Conservation (phyloP, 352 stramenopile genomes). For the Phytophthora lateralis region DNA sequence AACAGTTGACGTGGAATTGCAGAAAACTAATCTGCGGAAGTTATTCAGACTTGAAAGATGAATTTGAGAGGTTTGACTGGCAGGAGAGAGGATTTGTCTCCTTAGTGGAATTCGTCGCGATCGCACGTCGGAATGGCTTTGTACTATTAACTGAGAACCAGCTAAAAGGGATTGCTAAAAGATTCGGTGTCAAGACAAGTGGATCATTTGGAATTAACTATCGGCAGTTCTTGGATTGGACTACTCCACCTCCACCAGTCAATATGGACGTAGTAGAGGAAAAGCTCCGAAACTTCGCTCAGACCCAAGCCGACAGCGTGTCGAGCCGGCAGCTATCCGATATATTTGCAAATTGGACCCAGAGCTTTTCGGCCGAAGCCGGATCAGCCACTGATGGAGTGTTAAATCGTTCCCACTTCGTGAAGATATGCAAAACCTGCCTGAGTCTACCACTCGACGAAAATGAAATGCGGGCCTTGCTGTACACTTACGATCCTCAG, state of each 20-base stretch:
- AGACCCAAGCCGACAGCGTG: slow-evolving; percentile 37
- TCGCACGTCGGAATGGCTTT: slow-evolving; percentile 50
- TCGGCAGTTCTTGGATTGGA: slow-evolving; percentile 72
- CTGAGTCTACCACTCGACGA: slow-evolving; percentile 48
- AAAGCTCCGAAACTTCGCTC: slow-evolving; percentile 53
- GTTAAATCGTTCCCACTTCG: slow-evolving; percentile 50
- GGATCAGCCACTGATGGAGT: slow-evolving; percentile 27
- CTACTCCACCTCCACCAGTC: slow-evolving; percentile 39
- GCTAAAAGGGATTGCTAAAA: slow-evolving; percentile 52
- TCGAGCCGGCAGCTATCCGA: slow-evolving; percentile 43
- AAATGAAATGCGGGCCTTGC: slow-evolving; percentile 55
- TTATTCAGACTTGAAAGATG: slow-evolving; percentile 39
- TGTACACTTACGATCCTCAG: slow-evolving; percentile 62
- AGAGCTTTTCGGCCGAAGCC: slow-evolving; percentile 37
- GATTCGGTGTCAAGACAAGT: slow-evolving; percentile 54
- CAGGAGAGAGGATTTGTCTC: slow-evolving; percentile 48
- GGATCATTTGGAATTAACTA: slow-evolving; percentile 69
- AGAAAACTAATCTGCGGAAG: slow-evolving; percentile 47
- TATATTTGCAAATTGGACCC: slow-evolving; percentile 44
- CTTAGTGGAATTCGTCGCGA: slow-evolving; percentile 51
- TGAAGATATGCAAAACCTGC: slow-evolving; percentile 35
- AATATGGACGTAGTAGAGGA: slow-evolving; percentile 52
- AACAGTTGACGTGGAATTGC: slow-evolving; percentile 57
- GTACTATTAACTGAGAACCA: slow-evolving; percentile 46
- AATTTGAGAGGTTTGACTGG: slow-evolving; percentile 79